Percentiles rank a stretch among this genome's conserved stretches.
Evolutionary conservation across 176 grass and related monocot species (phyloP).

Genomic region (Alloteropsis semialata): DNA sequence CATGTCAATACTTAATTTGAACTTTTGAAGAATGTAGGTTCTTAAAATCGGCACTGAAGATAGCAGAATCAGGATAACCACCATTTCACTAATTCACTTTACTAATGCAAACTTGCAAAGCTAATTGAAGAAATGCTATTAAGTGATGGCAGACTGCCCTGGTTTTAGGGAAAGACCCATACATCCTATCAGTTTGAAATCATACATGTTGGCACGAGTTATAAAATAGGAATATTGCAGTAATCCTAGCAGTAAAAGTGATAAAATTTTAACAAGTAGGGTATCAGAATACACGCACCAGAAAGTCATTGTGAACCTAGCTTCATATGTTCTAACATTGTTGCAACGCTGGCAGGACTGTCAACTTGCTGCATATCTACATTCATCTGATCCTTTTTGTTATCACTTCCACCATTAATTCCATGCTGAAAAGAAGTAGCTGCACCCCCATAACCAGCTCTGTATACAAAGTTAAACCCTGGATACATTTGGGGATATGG

Average conservation of each 20-base stretch:
- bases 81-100: neutral
- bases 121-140: neutral
- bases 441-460: constrained; percentile 41
- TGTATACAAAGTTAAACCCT: constrained; percentile 37
- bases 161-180: neutral
- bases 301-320: constrained; percentile 71
- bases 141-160: neutral
- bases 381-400: constrained; percentile 33
- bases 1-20: neutral
- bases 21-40: neutral
- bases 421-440: constrained; percentile 47
- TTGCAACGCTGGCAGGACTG: constrained; percentile 11
- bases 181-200: neutral
- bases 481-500: constrained; percentile 42
- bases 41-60: neutral
- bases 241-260: neutral
- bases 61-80: neutral
- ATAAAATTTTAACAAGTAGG: neutral
- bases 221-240: neutral
- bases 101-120: neutral
- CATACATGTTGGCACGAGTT: neutral
- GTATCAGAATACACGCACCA: constrained; percentile 34
- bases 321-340: constrained; percentile 62
- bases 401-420: constrained; percentile 37
- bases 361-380: constrained; percentile 43